Conservation (phyloP, 345 rosid genomes). For the Viola odorata region DNA sequence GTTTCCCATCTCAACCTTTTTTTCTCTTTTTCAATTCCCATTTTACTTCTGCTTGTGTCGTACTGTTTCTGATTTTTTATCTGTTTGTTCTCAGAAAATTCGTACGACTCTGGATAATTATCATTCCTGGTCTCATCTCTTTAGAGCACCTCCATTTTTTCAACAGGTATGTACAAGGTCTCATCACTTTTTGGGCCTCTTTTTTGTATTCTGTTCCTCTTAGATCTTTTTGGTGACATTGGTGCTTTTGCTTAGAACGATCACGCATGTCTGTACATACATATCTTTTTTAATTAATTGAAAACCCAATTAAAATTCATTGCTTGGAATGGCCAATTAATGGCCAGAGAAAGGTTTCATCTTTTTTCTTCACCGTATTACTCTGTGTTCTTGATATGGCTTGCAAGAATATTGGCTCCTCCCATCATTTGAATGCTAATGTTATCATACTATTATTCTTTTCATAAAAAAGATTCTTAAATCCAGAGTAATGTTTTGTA, state of each 20-base stretch:
- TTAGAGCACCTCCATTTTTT: background rate
- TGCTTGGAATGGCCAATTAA: too few relatives aligned
- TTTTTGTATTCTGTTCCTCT: background rate
- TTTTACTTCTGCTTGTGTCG: background rate
- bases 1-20: background rate
- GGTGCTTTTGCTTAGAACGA: background rate
- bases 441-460: too few relatives aligned
- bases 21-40: background rate
- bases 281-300: too few relatives aligned
- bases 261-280: too few relatives aligned
- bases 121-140: background rate
- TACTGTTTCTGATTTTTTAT: background rate
- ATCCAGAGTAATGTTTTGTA: too few relatives aligned
- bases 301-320: too few relatives aligned
- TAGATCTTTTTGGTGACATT: background rate
- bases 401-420: too few relatives aligned
- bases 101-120: background rate
- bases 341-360: too few relatives aligned
- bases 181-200: background rate
- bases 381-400: too few relatives aligned
- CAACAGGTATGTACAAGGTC: background rate
- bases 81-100: background rate
- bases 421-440: too few relatives aligned
- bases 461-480: too few relatives aligned
- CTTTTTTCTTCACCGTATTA: too few relatives aligned